These are phyloP conservation scores for Murraya paniculata DNA, from an alignment of 345 rosid genomes.

Conservation along the genomic window DNA sequence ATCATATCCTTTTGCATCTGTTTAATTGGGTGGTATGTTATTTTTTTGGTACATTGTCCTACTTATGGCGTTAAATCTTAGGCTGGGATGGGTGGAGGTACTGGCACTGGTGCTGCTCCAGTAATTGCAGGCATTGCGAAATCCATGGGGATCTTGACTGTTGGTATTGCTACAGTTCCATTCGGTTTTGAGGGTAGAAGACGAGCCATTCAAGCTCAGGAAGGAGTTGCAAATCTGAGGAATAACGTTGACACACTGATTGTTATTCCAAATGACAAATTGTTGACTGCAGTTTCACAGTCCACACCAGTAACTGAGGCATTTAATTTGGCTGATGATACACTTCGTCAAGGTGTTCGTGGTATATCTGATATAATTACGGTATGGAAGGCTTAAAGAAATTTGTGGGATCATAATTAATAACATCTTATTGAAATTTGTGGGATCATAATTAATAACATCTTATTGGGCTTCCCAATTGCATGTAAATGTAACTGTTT, in stretches of 20 bases:
- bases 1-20: too few relatives aligned
- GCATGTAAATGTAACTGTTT: neutral
- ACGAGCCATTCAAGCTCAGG: conserved; percentile 88
- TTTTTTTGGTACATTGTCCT: conserved; percentile 7
- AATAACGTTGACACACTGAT: conserved; percentile 86
- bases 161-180: conserved; percentile 89
- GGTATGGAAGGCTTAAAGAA: neutral
- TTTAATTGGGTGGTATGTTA: neutral
- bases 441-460: neutral
- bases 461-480: neutral
- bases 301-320: conserved; percentile 91
- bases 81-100: conserved; percentile 99
- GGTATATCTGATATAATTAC: conserved; percentile 26
- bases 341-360: conserved; percentile 90
- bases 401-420: neutral
- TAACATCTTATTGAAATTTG: neutral
- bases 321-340: conserved; percentile 92
- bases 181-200: conserved; percentile 94
- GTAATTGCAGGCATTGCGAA: conserved; percentile 85
- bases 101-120: conserved; percentile 92
- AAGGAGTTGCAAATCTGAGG: conserved; percentile 86
- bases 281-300: conserved; percentile 77
- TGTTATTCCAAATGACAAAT: conserved; percentile 90
- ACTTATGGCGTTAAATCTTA: conserved; percentile 21
- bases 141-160: conserved; percentile 89